Base-by-base conservation (phyloP, 163 green algal genomes). In the Trebouxiophyceae sp. region DNA sequence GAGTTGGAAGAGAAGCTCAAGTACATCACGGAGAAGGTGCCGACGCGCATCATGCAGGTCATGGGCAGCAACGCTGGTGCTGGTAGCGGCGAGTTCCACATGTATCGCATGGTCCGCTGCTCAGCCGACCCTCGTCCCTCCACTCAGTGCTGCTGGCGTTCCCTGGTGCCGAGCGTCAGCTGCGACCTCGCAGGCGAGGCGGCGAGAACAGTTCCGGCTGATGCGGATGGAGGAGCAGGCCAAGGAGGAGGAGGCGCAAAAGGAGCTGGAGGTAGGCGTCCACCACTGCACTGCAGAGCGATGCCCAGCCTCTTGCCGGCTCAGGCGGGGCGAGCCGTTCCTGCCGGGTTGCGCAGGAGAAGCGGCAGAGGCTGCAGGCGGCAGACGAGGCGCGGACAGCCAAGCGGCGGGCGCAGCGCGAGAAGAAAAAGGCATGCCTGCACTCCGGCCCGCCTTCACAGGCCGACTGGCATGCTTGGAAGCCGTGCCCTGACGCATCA, bases 1-100 rank as follows among this genome's bases (percentile, higher is more conserved):
- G 81, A 86, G 45, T 65, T 95, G n/a, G 87, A 93, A 55, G 77
- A 81, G 34, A 94, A 94, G 75, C 80, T 95, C n/a, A 85, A 84
- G 29, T 76, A 82, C 60, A 95, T 95, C 54, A 81, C 90, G 29
- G 86, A 95, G 59, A 81, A 84, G 22, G 74, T 95, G n/a, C 87
- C 89, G 22, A 89, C 84, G 20, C 61, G 81, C 1, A 81, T 82
- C 0, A 88, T 87, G 72, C 86, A 92, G 56, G 76, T 87, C 4
- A 83, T 75, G 54, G 87, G 89, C 59, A 87, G 74, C 61, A 87
- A 83, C 69, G 89, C 89, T 31, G 89, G 89, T 7, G 87, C 89
- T 23, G 86, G 86, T 30, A 90, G 80, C 60, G 80, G 87, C 22
- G 85, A 92, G 47, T 95, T 93, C 58, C 87, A 95, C 72, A 88